Percentiles rank a stretch among this genome's conserved stretches.
These are phyloP conservation scores for Fusarium begoniae DNA, from an alignment of 2,329 filamentous ascomycete genomes.

Conservation along the genomic window DNA sequence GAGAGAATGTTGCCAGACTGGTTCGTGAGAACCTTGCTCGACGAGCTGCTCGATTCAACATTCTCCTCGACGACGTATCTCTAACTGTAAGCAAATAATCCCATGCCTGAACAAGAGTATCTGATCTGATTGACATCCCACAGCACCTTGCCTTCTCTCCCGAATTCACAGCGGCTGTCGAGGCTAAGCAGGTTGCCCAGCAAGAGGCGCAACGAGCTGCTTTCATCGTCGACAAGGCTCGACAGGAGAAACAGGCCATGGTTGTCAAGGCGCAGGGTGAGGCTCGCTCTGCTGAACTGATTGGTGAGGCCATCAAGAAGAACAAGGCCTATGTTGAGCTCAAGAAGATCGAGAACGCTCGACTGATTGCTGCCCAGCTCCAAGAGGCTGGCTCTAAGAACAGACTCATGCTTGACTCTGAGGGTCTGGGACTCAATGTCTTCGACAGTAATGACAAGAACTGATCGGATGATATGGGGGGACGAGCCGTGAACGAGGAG, in stretches of 20 bases:
- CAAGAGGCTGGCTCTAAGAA: slow-evolving; percentile 89
- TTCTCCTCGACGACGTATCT: slow-evolving; percentile 95
- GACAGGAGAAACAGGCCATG: slow-evolving; percentile 99
- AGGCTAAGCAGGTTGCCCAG: slow-evolving; percentile 79
- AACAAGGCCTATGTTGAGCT: slow-evolving; percentile 95
- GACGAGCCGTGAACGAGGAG: not conserved
- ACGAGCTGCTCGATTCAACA: slow-evolving; percentile 95
- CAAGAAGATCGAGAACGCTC: slow-evolving; percentile 97
- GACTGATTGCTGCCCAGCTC: slow-evolving; percentile 85
- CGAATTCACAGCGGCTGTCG: slow-evolving; percentile 77
- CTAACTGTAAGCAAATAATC: slow-evolving; percentile 74
- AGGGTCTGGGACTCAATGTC: slow-evolving; percentile 92
- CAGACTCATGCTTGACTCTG: slow-evolving; percentile 91
- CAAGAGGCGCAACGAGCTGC: slow-evolving; percentile 97
- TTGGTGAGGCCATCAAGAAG: slow-evolving; percentile 99
- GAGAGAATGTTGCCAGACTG: slow-evolving; percentile 92
- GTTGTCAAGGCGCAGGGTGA: slow-evolving; percentile 99
- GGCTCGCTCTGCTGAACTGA: slow-evolving; percentile 95
- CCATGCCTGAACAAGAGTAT: not conserved
- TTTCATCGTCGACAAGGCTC: slow-evolving; percentile 97
- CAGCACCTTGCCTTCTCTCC: slow-evolving; percentile 78
- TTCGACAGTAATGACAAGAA: slow-evolving; percentile 62
- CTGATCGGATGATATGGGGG: not conserved
- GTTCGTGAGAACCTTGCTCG: slow-evolving; percentile 93
- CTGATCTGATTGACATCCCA: slow-evolving; percentile 1